Conservation (phyloP, 148 eudicot genomes). For the Dysphania ambrosioides region DNA sequence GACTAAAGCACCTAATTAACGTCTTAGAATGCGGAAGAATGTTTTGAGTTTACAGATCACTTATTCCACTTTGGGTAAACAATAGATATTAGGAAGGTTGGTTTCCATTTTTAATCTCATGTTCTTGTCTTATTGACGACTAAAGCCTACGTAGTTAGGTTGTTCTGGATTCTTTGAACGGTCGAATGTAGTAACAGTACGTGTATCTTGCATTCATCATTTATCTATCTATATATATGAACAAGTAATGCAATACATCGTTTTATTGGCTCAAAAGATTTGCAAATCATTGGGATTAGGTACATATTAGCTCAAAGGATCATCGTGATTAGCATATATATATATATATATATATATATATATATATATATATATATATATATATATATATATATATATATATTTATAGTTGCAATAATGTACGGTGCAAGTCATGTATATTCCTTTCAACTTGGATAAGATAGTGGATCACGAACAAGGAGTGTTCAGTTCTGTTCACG, state of each 20-base stretch:
- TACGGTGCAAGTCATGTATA: too few species aligned
- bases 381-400: too few species aligned
- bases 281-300: background rate
- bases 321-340: too few species aligned
- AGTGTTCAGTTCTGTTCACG: too few species aligned
- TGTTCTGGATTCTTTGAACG: background rate
- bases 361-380: too few species aligned
- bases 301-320: too few species aligned
- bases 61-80: conserved; percentile 9
- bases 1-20: background rate
- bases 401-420: too few species aligned
- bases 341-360: too few species aligned
- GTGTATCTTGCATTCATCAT: background rate
- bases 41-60: conserved; percentile 12
- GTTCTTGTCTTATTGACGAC: background rate
- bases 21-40: background rate
- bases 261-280: background rate
- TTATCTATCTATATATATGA: too few species aligned
- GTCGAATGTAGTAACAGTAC: background rate
- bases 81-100: background rate
- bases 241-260: too few species aligned
- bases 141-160: background rate
- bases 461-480: too few species aligned
- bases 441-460: too few species aligned
- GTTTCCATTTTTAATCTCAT: background rate